Evolutionary conservation across 441 rosid genomes (phyloP), one percentile per base, ranked within the genome.

Genomic region (Jatropha multifida): DNA sequence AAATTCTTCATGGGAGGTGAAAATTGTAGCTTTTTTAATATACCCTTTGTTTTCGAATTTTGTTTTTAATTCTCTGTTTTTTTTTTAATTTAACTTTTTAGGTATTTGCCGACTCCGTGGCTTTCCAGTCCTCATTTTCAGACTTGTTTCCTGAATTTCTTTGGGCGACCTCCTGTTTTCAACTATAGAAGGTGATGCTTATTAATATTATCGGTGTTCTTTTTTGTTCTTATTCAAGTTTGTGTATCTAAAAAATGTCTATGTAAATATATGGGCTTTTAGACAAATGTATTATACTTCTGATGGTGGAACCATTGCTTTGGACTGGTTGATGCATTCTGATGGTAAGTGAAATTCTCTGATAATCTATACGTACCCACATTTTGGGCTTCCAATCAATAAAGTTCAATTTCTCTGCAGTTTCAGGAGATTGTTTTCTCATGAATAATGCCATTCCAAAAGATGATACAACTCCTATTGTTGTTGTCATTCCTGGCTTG

Each of bases 221-320:
- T 41, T 27, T 59, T 44, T 41, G 37, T 15, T 73, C 32, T 37
- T 65, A 0, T 49, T 26, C 48, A n/a, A 6, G 17, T 32, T 59
- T 41, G 15, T 26, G 11, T 5, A 51, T 64, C 75, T 72, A 40
- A 52, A 60, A 54, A 61, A 38, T 55, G 12, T 59, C 54, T 51
- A 5, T 55, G 67, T 58, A 11, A 58, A 44, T 6, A 44, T 44
- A 46, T 82, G 66, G 60, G 66, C 26, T 83, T 76, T 68, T 81
- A 94, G 98, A 61, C 85, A 90, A 51, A 75, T 92, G 11, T 94
- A 87, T 85, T 81, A 69, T 66, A 71, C 88, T 82, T 83, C 89
- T 76, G 97, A 94, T 85, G 97, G 94, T 44, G 97, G 97, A 80
- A 92, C 89, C 27, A 88, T 94, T 80, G 98, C 94, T 80, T 76